These are phyloP conservation scores for Candida berthetii DNA, from an alignment of 805 yeast genomes.

Conservation along the genomic window DNA sequence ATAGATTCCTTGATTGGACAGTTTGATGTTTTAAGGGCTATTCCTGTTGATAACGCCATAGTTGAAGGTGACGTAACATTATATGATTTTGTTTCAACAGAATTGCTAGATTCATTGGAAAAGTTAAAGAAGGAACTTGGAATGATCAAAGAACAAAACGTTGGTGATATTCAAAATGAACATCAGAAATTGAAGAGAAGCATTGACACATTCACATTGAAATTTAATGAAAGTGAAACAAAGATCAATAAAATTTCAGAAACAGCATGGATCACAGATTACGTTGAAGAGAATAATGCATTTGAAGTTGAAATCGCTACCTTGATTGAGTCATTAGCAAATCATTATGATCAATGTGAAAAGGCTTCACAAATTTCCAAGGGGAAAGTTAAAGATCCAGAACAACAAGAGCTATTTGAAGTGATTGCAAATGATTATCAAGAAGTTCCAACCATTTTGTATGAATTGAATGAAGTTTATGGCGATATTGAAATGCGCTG, in stretches of 20 bases:
- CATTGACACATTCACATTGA: conserved; percentile 1
- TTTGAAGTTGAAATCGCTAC: conserved; percentile 68
- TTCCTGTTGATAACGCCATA: conserved; percentile 29
- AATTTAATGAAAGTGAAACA: conserved; percentile 17
- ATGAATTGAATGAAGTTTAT: conserved; percentile 34
- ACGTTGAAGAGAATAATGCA: conserved; percentile 34
- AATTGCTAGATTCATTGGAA: conserved; percentile 22
- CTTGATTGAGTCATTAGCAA: conserved; percentile 63
- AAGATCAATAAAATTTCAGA: conserved; percentile 31
- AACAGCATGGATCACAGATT: conserved; percentile 12
- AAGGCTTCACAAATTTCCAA: conserved; percentile 33
- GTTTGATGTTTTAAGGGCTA: conserved; percentile 26
- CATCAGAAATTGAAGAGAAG: neutral
- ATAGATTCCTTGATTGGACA: conserved; percentile 26
- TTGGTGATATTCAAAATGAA: conserved; percentile 14
- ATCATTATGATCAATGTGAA: conserved; percentile 76
- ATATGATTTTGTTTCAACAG: conserved; percentile 43
- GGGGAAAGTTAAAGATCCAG: conserved; percentile 25
- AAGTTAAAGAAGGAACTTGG: conserved; percentile 12
- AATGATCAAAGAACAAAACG: conserved; percentile 16
- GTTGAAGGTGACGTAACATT: conserved; percentile 19
- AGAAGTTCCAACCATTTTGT: conserved; percentile 53
- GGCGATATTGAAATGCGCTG: conserved; percentile 20
- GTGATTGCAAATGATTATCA: conserved; percentile 46
- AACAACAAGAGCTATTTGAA: conserved; percentile 32